These are phyloP conservation scores for Penicillium atrosanguineum DNA, from an alignment of 495 filamentous ascomycete species.

Conservation along the genomic window DNA sequence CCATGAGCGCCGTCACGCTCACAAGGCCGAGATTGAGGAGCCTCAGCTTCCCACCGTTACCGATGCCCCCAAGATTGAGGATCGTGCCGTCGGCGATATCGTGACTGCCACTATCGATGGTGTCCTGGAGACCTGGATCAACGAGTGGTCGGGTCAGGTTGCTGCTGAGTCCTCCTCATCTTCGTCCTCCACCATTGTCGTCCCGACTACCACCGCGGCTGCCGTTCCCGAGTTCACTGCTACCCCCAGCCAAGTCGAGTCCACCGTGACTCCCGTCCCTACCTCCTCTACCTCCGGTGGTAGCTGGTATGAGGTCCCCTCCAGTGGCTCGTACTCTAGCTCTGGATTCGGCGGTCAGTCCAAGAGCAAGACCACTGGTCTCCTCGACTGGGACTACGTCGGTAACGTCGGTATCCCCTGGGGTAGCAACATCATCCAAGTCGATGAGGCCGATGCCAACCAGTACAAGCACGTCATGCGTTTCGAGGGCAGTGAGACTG, in stretches of 20 bases:
- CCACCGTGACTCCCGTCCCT: slow-evolving; percentile 10
- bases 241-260: slow-evolving; percentile 16
- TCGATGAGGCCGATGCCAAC: slow-evolving; percentile 33
- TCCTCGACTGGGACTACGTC: slow-evolving; percentile 24
- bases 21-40: slow-evolving; percentile 25
- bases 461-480: slow-evolving; percentile 46
- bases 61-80: slow-evolving; percentile 39
- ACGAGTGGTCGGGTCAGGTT: slow-evolving; percentile 53
- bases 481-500: slow-evolving; percentile 39
- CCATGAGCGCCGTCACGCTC: slow-evolving; percentile 46
- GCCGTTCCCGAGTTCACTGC: slow-evolving; percentile 16
- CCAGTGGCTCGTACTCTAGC: slow-evolving; percentile 23
- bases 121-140: slow-evolving; percentile 59
- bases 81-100: slow-evolving; percentile 43
- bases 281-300: slow-evolving; percentile 19
- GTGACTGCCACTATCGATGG: slow-evolving; percentile 65
- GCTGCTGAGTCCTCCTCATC: slow-evolving; percentile 24
- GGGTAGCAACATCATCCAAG: slow-evolving; percentile 53
- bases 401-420: slow-evolving; percentile 52
- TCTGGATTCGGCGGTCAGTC: slow-evolving; percentile 31
- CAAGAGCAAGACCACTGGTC: slow-evolving; percentile 17
- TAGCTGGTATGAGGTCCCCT: slow-evolving; percentile 26
- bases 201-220: slow-evolving; percentile 19
- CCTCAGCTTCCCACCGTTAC: slow-evolving; percentile 24
- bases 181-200: slow-evolving; percentile 15